A percentile compares a stretch with the other conserved stretches of the same genome.
phyloP scores from a whole-genome alignment of 345 rosid genomes.

The Ricinus communis region DNA sequence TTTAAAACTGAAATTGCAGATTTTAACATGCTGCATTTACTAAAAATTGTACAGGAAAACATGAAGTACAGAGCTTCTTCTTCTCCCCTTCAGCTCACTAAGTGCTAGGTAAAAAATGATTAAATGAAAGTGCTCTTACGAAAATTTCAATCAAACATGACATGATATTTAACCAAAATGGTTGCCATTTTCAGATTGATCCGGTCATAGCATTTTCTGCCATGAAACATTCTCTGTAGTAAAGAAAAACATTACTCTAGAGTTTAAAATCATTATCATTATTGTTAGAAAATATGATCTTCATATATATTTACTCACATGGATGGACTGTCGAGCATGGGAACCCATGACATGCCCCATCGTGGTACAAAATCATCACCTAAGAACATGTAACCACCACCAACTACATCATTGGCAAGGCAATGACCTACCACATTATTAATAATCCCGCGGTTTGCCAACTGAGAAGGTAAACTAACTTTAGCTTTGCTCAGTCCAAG shows the following conservation, averaged over 20 bases:
- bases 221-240: background rate
- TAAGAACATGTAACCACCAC: slow-evolving; percentile 83
- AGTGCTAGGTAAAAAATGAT: background rate
- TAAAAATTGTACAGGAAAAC: background rate
- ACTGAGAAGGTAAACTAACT: slow-evolving; percentile 89
- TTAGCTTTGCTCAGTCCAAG: slow-evolving; percentile 84
- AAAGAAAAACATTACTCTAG: background rate
- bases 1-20: background rate
- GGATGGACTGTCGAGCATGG: slow-evolving; percentile 59
- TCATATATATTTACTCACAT: slow-evolving; percentile 46
- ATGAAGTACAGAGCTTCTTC: too few species aligned
- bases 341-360: slow-evolving; percentile 80
- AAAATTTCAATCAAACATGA: background rate
- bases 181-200: background rate
- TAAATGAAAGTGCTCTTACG: background rate
- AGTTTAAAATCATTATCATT: slow-evolving; percentile 6
- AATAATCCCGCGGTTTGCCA: slow-evolving; percentile 76
- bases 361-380: slow-evolving; percentile 78
- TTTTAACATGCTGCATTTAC: background rate
- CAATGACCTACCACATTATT: slow-evolving; percentile 89
- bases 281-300: slow-evolving; percentile 7
- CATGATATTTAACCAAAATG: background rate
- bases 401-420: slow-evolving; percentile 52
- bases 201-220: background rate
- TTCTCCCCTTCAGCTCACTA: background rate